Conservation (phyloP, 2,329 filamentous ascomycete genomes). For the Ustulina deusta region DNA sequence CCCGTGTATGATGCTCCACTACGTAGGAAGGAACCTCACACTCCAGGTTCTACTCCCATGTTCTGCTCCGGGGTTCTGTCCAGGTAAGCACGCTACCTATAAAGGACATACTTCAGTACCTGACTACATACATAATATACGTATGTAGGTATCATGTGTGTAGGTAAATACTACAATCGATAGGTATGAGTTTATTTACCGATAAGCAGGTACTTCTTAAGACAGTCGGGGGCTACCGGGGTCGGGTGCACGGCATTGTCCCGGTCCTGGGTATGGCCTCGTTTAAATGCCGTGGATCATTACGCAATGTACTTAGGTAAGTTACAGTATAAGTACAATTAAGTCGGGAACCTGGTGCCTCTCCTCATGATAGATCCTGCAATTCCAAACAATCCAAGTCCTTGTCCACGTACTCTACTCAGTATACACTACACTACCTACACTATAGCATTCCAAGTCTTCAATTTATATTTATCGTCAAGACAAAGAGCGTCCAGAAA, state of each 20-base stretch:
- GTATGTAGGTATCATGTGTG: not conserved
- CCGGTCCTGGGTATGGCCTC: not conserved
- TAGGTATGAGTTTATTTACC: not conserved
- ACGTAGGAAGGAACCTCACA: constrained; percentile 22
- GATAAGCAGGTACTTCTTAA: not conserved
- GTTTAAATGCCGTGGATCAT: constrained; percentile 15
- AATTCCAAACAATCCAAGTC: constrained; percentile 1
- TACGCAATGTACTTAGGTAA: not conserved
- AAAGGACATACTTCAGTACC: too few relatives aligned
- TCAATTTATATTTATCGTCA: not conserved
- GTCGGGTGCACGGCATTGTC: not conserved
- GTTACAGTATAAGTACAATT: not conserved
- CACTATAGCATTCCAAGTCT: not conserved
- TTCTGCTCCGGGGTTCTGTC: too few relatives aligned
- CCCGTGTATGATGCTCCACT: constrained; percentile 6
- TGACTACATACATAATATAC: not conserved
- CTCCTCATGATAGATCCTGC: not conserved
- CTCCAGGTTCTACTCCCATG: too few relatives aligned
- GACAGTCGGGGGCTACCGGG: not conserved
- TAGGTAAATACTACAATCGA: too few relatives aligned
- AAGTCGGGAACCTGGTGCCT: not conserved
- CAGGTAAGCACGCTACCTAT: too few relatives aligned
- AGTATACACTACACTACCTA: not conserved
- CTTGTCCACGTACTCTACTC: not conserved
- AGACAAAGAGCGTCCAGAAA: not conserved